phyloP scores from a whole-genome alignment of 2,329 filamentous ascomycete genomes.

The Ampelomyces quisqualis region DNA sequence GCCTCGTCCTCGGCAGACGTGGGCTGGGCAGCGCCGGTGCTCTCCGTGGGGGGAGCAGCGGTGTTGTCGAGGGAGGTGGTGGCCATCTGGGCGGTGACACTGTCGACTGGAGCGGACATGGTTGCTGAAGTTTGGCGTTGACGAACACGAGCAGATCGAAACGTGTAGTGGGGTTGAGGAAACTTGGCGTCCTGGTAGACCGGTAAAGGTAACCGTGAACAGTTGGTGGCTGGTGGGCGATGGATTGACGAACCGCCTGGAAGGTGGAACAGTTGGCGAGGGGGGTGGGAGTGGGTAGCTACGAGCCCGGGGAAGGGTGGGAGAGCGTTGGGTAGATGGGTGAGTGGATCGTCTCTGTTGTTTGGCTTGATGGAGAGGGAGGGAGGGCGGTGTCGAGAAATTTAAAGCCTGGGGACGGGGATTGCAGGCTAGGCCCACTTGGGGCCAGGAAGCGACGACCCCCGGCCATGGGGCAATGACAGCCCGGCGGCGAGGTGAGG shows the following conservation, averaged over 20 bases:
- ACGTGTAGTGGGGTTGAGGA: constrained; percentile 42
- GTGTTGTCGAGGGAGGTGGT: constrained; percentile 62
- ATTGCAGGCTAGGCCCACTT: constrained; percentile 26
- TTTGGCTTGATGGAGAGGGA: constrained; percentile 38
- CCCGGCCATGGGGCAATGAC: constrained; percentile 16
- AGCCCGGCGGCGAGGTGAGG: constrained; percentile 21
- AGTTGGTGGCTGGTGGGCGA: constrained; percentile 33
- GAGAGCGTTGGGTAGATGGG: constrained; percentile 35
- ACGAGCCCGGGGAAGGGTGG: constrained; percentile 45
- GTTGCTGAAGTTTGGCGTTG: constrained; percentile 57
- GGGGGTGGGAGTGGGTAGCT: constrained; percentile 56
- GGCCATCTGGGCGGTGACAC: constrained; percentile 71
- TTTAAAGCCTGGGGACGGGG: constrained; percentile 31
- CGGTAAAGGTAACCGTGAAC: constrained; percentile 45
- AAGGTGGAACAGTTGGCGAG: constrained; percentile 54
- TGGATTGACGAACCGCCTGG: constrained; percentile 50
- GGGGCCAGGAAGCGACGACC: constrained; percentile 29
- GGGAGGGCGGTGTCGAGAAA: constrained; percentile 24
- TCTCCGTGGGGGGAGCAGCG: constrained; percentile 48
- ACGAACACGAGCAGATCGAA: constrained; percentile 54
- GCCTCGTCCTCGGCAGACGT: constrained; percentile 80
- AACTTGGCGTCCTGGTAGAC: constrained; percentile 48
- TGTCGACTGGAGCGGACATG: constrained; percentile 85
- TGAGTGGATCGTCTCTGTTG: constrained; percentile 28
- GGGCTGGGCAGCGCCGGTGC: constrained; percentile 60